phyloP scores from a whole-genome alignment of 257 asterid species.

The Gentiana macrophylla region DNA sequence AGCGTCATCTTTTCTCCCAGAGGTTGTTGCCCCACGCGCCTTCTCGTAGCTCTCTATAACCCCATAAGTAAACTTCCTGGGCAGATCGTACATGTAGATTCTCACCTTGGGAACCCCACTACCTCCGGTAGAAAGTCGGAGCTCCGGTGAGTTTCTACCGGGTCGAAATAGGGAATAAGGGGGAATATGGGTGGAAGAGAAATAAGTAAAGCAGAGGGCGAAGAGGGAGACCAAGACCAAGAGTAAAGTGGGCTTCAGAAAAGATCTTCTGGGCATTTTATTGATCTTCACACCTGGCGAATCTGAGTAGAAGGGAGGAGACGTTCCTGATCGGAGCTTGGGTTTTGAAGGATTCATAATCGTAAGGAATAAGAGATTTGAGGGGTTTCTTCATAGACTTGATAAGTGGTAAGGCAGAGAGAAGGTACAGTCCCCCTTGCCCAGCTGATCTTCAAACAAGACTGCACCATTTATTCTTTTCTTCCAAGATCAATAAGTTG shows the following conservation, averaged over 20 bases:
- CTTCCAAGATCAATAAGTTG: too few relatives aligned
- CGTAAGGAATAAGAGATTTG: too few relatives aligned
- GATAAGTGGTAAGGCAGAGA: too few relatives aligned
- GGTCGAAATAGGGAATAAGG: neutral
- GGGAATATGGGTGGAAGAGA: conserved; percentile 8
- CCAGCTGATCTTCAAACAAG: too few relatives aligned
- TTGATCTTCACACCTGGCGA: conserved; percentile 5
- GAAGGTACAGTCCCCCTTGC: too few relatives aligned
- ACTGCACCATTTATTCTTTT: too few relatives aligned
- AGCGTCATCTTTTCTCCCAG: conserved; percentile 29
- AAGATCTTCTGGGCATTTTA: conserved; percentile 55
- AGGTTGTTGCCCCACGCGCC: conserved; percentile 55
- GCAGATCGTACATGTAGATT: conserved; percentile 71
- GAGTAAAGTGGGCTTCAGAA: conserved; percentile 45
- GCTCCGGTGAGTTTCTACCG: neutral
- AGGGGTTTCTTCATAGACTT: too few relatives aligned
- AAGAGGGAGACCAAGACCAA: conserved; percentile 33
- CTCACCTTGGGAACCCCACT: conserved; percentile 16
- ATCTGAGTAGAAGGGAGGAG: neutral
- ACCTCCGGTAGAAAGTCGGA: neutral
- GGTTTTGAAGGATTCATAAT: conserved; percentile 18
- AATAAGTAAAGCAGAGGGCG: conserved; percentile 37
- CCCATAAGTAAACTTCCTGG: conserved; percentile 76
- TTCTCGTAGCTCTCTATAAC: conserved; percentile 81
- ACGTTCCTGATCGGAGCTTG: conserved; percentile 25